Base-by-base conservation (phyloP, 345 rosid genomes). In the Populus davidiana region DNA sequence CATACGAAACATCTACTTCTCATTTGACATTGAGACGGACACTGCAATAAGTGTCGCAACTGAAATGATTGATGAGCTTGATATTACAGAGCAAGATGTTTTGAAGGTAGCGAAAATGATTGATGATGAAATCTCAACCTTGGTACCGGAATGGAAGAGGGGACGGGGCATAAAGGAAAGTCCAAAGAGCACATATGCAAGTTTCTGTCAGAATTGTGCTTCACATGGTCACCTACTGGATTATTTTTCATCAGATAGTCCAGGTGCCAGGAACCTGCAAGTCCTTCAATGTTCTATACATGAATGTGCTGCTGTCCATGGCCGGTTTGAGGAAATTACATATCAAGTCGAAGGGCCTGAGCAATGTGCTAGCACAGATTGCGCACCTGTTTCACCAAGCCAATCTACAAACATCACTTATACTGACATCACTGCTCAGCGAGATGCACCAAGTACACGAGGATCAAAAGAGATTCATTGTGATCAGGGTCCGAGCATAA, bases 1-100 rank as follows among this genome's bases (percentile, higher is more conserved):
- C 44, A 69, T 94, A 59, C 84, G 95, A 50, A 94, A 94, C 86
- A 96, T 96, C 73, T 92, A 94, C 87, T 96, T 96, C 86, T 91
- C 93, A 0, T 96, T 94, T 78, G 95, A 96, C 64, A 78, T 90
- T 27, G 87, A 83, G 71, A 85, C 62, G 1, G 99, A 96, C 77
- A 92, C 95, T 2, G 97, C 95, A 7, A 62, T 86, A 70, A 91
- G 89, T 71, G 98, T 96, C 39, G 98, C 95, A 10, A 68, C 87
- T 7, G 99, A 96, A 87, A 94, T 96, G 99, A 87, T 96, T n/a
- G 82, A 88, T 1, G 99, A 96, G 71, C 95, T 96, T 2, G 97
- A 89, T 52, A 85, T 96, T 20, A 85, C 85, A 44, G 91, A 90
- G 73, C 97, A 94, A 85, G 97, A 94, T 81, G 95, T 90, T 50